Percentiles rank a stretch among this genome's conserved stretches.
phyloP scores from a whole-genome alignment of 495 filamentous ascomycete species.

The Extremus antarcticus region DNA sequence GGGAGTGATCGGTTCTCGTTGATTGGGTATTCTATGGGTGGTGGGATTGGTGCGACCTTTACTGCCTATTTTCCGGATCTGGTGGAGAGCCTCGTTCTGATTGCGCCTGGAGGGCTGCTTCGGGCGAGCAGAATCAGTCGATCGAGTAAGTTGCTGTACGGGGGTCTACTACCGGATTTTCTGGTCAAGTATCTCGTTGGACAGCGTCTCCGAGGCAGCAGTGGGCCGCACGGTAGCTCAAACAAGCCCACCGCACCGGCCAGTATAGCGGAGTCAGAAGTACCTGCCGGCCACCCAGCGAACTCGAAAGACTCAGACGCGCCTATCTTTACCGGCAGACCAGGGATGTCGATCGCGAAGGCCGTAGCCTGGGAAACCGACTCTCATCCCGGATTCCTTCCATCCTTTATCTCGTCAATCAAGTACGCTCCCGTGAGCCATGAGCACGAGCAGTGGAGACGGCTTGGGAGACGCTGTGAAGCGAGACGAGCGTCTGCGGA shows the following conservation, averaged over 20 bases:
- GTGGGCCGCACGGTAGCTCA: background rate
- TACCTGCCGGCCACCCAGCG: constrained; percentile 7
- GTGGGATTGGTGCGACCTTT: constrained; percentile 66
- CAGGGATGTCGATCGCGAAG: constrained; percentile 35
- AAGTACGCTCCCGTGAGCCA: constrained; percentile 43
- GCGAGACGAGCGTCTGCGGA: constrained; percentile 27
- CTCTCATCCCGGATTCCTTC: constrained; percentile 44
- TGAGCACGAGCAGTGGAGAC: constrained; percentile 46
- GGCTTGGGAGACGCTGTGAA: constrained; percentile 41
- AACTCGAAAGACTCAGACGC: constrained; percentile 27
- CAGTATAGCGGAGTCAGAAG: background rate
- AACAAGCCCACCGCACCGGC: constrained; percentile 1
- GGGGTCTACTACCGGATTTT: constrained; percentile 44
- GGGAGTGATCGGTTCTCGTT: constrained; percentile 43
- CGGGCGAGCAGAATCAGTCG: constrained; percentile 51
- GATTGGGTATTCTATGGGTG: constrained; percentile 78
- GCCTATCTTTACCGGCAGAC: constrained; percentile 26
- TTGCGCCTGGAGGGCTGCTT: constrained; percentile 67
- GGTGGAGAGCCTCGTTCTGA: constrained; percentile 54
- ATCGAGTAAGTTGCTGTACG: constrained; percentile 51
- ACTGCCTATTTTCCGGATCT: constrained; percentile 57
- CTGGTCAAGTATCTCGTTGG: constrained; percentile 44
- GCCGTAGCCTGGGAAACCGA: constrained; percentile 47
- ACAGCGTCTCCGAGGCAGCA: constrained; percentile 36
- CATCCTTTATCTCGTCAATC: constrained; percentile 48